These are phyloP conservation scores for Mycosphaerella arachidis DNA, from an alignment of 2,329 filamentous ascomycete species.

Conservation along the genomic window DNA sequence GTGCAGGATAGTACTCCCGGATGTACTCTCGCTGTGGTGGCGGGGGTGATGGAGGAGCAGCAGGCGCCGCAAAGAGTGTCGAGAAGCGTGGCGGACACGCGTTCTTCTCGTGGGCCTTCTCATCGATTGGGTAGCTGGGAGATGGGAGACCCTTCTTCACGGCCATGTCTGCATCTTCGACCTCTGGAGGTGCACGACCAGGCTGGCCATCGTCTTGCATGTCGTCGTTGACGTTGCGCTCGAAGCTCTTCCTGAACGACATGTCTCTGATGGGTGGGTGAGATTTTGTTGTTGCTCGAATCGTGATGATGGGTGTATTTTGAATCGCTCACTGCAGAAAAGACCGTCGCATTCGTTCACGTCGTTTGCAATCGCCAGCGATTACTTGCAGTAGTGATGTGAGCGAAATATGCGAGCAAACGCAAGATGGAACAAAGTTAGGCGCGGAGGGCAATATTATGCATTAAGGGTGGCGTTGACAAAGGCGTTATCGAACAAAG, in stretches of 20 bases:
- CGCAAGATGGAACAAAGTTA: neutral
- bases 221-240: constrained; percentile 31
- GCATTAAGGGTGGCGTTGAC: neutral
- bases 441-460: neutral
- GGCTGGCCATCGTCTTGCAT: constrained; percentile 26
- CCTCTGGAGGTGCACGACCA: constrained; percentile 19
- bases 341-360: constrained; percentile 1
- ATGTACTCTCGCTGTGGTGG: constrained; percentile 21
- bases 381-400: neutral
- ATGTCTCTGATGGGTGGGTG: constrained; percentile 10
- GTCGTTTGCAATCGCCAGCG: constrained; percentile 6
- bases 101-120: constrained; percentile 26
- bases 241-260: constrained; percentile 30
- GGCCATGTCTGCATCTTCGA: constrained; percentile 15
- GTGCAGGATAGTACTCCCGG: constrained; percentile 25
- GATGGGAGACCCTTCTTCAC: constrained; percentile 10
- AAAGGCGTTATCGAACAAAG: constrained; percentile 7
- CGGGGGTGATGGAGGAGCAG: constrained; percentile 15
- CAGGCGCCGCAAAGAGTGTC: constrained; percentile 26
- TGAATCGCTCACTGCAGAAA: neutral
- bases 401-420: neutral
- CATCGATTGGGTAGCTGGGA: constrained; percentile 13
- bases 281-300: neutral
- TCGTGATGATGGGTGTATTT: neutral
- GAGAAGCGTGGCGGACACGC: constrained; percentile 31